phyloP scores from a whole-genome alignment of 805 yeast genomes.

The Yarrowia porcina region DNA sequence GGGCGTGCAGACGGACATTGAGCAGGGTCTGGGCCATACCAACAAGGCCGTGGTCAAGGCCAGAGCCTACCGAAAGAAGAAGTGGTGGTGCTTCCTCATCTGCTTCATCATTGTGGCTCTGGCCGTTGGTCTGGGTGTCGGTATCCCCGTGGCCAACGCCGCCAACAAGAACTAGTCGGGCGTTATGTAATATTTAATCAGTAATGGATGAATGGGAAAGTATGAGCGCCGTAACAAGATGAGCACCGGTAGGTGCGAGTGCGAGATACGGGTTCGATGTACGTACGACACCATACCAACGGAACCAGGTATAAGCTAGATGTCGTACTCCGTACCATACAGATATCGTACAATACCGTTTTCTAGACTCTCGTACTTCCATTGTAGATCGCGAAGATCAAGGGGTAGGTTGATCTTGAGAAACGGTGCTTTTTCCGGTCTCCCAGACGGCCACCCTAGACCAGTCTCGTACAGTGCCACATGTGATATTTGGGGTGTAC shows the following conservation, averaged over 20 bases:
- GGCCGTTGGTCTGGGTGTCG: slow-evolving; percentile 24
- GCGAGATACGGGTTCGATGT: too few relatives aligned
- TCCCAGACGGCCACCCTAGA: too few relatives aligned
- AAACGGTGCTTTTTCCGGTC: neutral
- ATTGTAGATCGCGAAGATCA: neutral
- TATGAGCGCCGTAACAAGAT: too few relatives aligned
- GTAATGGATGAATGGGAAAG: slow-evolving; percentile 3
- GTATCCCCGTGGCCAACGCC: slow-evolving; percentile 6
- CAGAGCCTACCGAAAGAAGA: slow-evolving; percentile 85
- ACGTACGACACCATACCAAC: too few relatives aligned
- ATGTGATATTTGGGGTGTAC: too few relatives aligned
- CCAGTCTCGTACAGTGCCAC: too few relatives aligned
- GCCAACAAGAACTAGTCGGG: slow-evolving; percentile 3
- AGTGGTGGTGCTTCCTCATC: slow-evolving; percentile 76
- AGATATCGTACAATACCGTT: too few relatives aligned
- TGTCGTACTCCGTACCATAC: too few relatives aligned
- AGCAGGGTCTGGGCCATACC: slow-evolving; percentile 92
- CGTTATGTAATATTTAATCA: slow-evolving; percentile 18
- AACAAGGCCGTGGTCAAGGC: slow-evolving; percentile 86
- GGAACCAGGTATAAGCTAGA: too few relatives aligned
- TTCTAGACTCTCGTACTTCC: too few relatives aligned
- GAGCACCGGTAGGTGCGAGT: too few relatives aligned
- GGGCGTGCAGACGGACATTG: slow-evolving; percentile 84
- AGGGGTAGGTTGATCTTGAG: neutral
- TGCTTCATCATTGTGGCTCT: slow-evolving; percentile 12